Evolutionary conservation across 352 stramenopile genomes (phyloP), one percentile per base, ranked within the genome.

Genomic region (Thraustochytrium striatum): DNA sequence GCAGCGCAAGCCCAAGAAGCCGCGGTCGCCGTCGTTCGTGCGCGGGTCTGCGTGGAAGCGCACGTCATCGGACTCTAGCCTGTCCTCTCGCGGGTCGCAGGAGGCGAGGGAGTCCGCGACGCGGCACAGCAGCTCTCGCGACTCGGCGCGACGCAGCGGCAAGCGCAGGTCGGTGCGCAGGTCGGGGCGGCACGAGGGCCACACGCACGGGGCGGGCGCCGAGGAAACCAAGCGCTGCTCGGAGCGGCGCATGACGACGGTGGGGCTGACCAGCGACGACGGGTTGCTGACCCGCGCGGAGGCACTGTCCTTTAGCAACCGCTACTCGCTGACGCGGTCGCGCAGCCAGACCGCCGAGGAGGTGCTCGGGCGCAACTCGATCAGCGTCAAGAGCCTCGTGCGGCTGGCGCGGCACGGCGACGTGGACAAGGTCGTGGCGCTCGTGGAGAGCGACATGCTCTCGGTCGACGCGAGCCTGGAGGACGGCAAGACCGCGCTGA

Each of bases 401-500:
- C 47, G 47, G 47, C 25, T 55, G 16, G 47, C 47, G 25, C 16
- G 25, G 47, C 47, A 55, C 47, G 47, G 47, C 47, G 47, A 55
- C 47, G 25, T 55, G 25, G 47, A 55, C 16, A 55, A 55, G 25
- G 47, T 55, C 47, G 47, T 55, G 16, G 47, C 47, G 16, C 25
- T 55, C 16, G 25, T 55, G 16, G 47, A 55, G 47, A 55, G 16
- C 25, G 47, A 25, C 47, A 55, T 16, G 25, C 16, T 55, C 25
- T 21, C 16, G 16, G 47, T 55, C 16, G 25, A 55, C 25, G 47
- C 47, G 16, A 21, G 16, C 47, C 16, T 25, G 47, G 47, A 55
- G 47, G 47, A 55, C n/a, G 65, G 65, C 47, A 75, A 75, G 47
- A 75, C 65, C 1, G 65, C 65, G 25, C 65, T 75, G 19, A 72